Conservation (phyloP, 2,329 filamentous ascomycete species). For the Ilyonectria destructans region DNA sequence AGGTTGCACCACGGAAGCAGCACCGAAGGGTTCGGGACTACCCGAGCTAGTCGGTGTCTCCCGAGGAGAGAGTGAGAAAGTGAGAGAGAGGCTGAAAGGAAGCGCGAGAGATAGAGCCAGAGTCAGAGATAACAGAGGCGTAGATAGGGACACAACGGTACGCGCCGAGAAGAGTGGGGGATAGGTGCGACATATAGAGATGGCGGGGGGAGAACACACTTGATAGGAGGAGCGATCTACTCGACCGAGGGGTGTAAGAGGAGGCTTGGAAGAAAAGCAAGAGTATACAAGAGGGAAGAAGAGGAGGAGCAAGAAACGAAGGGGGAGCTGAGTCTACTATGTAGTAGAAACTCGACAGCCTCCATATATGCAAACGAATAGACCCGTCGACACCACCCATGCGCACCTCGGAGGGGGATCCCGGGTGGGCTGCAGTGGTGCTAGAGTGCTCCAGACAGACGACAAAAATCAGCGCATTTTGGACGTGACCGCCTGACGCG, state of each 20-base stretch:
- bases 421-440: constrained; percentile 45
- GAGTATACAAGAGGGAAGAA: constrained; percentile 3
- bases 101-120: neutral
- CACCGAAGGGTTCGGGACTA: neutral
- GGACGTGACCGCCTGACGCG: constrained; percentile 45
- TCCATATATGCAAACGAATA: constrained; percentile 37
- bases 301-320: constrained; percentile 11
- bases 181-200: neutral
- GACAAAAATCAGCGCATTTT: constrained; percentile 42
- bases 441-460: constrained; percentile 27
- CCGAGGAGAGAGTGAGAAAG: constrained; percentile 7
- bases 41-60: constrained; percentile 1
- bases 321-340: constrained; percentile 27
- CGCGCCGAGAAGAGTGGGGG: constrained; percentile 17
- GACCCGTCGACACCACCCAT: constrained; percentile 35
- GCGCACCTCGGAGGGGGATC: constrained; percentile 46
- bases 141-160: constrained; percentile 12
- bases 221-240: constrained; percentile 7
- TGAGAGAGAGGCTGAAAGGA: constrained; percentile 25
- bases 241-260: constrained; percentile 15
- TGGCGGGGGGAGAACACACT: constrained; percentile 20
- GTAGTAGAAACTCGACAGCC: constrained; percentile 38
- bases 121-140: constrained; percentile 18
- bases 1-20: constrained; percentile 8
- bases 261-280: constrained; percentile 39